A percentile compares a stretch with the other conserved stretches of the same genome.
Conservation (phyloP, 352 stramenopile genomes). For the Phytophthora cactorum region DNA sequence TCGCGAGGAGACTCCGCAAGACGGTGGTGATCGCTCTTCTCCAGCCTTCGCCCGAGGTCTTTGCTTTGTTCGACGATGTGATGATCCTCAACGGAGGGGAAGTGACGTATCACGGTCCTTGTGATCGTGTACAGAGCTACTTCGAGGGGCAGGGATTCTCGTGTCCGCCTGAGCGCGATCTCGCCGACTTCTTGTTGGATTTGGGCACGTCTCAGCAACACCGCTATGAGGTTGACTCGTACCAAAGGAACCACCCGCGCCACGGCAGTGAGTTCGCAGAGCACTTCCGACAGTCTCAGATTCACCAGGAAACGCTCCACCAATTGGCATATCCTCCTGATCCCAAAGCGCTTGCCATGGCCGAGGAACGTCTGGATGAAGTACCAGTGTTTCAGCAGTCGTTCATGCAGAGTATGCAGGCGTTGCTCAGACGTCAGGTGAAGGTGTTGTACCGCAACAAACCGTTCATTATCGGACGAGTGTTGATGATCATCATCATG, state of each 20-base stretch:
- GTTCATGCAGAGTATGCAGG: conserved; percentile 26
- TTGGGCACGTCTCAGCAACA: conserved; percentile 39
- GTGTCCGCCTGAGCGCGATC: conserved; percentile 38
- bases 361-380: conserved; percentile 18
- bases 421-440: conserved; percentile 54
- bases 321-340: conserved; percentile 3
- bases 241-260: conserved; percentile 21
- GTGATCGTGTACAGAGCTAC: conserved; percentile 14
- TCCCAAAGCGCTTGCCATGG: conserved; percentile 7
- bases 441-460: conserved; percentile 52
- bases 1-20: conserved; percentile 33
- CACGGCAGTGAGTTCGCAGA: conserved; percentile 44
- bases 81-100: conserved; percentile 64
- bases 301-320: conserved; percentile 13
- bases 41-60: conserved; percentile 91
- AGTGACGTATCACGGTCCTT: conserved; percentile 30
- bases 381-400: conserved; percentile 45
- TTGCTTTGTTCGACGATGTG: conserved; percentile 78
- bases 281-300: conserved; percentile 22
- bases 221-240: conserved; percentile 14
- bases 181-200: conserved; percentile 46
- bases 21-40: conserved; percentile 75
- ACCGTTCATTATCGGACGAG: conserved; percentile 33
- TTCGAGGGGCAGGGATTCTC: conserved; percentile 49
- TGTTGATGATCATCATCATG: conserved; percentile 39